Percentiles rank a stretch among this genome's conserved stretches.
Conservation (phyloP, 2,329 filamentous ascomycete genomes). For the Aspergillus sp. region DNA sequence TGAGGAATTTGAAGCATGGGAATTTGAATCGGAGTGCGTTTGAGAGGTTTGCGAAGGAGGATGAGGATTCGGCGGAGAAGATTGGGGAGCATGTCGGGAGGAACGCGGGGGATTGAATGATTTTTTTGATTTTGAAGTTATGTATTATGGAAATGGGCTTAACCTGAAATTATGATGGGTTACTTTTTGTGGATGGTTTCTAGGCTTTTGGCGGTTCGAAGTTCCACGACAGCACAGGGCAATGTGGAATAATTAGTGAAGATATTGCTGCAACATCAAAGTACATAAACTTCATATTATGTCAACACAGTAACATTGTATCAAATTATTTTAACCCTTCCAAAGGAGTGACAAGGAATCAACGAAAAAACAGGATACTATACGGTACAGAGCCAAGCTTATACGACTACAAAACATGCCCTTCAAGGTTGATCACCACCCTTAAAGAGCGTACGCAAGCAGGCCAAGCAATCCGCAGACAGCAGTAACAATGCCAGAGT, state of each 20-base stretch:
- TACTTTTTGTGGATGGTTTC: no score
- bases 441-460: conserved; percentile 24
- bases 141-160: no score
- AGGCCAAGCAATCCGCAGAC: conserved; percentile 19
- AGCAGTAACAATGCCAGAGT: conserved; percentile 16
- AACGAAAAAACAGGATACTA: background rate
- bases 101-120: conserved; percentile 10
- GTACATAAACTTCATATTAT: no score
- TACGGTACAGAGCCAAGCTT: background rate
- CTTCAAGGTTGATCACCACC: no score
- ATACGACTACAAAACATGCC: background rate
- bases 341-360: background rate
- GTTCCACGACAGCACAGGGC: no score
- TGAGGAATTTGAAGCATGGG: conserved; percentile 35
- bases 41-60: conserved; percentile 33
- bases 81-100: conserved; percentile 24
- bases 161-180: no score
- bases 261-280: no score
- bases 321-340: no score
- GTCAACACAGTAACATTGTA: no score
- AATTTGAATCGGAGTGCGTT: conserved; percentile 30
- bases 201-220: no score
- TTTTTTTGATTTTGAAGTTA: background rate
- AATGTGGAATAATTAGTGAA: no score
- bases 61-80: conserved; percentile 24